phyloP scores from a whole-genome alignment of 1,284 basidiomycete species.

The Microbotryum violaceum region DNA sequence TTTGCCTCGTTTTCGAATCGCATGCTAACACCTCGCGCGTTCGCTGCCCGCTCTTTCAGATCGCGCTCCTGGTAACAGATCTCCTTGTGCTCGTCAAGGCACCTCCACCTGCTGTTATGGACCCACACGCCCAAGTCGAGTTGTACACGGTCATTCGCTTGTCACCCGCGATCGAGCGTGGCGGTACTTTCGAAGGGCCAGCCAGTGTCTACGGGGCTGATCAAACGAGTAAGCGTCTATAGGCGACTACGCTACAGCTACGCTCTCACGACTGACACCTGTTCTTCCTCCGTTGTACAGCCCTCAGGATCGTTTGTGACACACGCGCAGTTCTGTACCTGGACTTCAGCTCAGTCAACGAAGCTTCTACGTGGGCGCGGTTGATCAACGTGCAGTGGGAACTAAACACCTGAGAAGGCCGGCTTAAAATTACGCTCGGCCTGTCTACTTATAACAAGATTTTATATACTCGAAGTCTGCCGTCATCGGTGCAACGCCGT shows the following conservation, averaged over 20 bases:
- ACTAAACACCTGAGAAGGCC: constrained; percentile 8
- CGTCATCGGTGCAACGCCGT: too few species aligned
- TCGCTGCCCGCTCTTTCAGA: constrained; percentile 9
- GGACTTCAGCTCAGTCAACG: constrained; percentile 48
- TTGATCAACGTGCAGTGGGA: constrained; percentile 22
- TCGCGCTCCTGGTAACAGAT: constrained; percentile 74
- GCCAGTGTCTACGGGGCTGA: constrained; percentile 11
- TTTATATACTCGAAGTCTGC: too few species aligned
- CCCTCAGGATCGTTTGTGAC: constrained; percentile 64
- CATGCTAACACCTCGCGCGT: constrained; percentile 9
- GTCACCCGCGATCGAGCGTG: constrained; percentile 4
- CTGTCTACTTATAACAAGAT: too few species aligned
- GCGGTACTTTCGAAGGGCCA: not conserved
- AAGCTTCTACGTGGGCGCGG: constrained; percentile 17
- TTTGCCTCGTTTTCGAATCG: constrained; percentile 9
- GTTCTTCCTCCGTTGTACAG: constrained; percentile 41
- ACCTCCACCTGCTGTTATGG: constrained; percentile 56
- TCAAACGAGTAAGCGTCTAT: constrained; percentile 17
- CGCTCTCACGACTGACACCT: not conserved
- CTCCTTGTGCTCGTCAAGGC: constrained; percentile 80
- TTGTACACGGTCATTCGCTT: constrained; percentile 87
- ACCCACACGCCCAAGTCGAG: constrained; percentile 65
- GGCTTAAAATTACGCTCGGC: too few species aligned
- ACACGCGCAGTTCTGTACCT: constrained; percentile 90
- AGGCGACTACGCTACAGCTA: constrained; percentile 5